Percentiles rank a stretch among this genome's conserved stretches.
These are phyloP conservation scores for Arbutus unedo DNA, from an alignment of 148 eudicot genomes.

Conservation along the genomic window DNA sequence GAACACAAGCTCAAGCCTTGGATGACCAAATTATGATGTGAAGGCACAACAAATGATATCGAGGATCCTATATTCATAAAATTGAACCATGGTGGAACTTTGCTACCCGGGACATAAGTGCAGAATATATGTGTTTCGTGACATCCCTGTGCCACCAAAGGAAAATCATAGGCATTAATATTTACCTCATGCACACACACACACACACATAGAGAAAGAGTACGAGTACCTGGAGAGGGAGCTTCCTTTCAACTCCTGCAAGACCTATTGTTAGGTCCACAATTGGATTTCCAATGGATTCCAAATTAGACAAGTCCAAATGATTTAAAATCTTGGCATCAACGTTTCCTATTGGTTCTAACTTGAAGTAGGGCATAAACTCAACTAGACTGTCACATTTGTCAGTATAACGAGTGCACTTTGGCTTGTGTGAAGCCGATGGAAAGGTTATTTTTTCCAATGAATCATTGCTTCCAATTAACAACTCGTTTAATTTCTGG, in stretches of 20 bases:
- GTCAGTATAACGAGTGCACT: too few relatives aligned
- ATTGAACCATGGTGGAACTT: not conserved
- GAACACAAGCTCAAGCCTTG: slow-evolving; percentile 2
- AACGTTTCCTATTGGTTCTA: not conserved
- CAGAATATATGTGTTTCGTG: slow-evolving; percentile 11
- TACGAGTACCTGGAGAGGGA: not conserved
- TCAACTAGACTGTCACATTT: too few relatives aligned
- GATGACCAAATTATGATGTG: not conserved
- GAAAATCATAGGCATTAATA: not conserved
- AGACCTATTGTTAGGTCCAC: not conserved
- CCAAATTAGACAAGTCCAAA: too few relatives aligned
- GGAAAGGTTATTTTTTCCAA: not conserved
- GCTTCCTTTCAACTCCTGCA: not conserved
- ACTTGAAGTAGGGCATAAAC: not conserved
- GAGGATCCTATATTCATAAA: not conserved
- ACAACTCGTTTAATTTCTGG: not conserved
- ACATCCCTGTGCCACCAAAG: not conserved
- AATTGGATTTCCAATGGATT: not conserved
- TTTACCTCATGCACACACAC: too few relatives aligned
- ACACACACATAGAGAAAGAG: too few relatives aligned
- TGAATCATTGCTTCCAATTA: not conserved
- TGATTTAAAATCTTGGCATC: not conserved
- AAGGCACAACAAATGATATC: not conserved
- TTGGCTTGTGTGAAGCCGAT: not conserved
- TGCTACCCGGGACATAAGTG: slow-evolving; percentile 6